phyloP scores from a whole-genome alignment of 2,329 filamentous ascomycete species.

The Xylaria sp. region DNA sequence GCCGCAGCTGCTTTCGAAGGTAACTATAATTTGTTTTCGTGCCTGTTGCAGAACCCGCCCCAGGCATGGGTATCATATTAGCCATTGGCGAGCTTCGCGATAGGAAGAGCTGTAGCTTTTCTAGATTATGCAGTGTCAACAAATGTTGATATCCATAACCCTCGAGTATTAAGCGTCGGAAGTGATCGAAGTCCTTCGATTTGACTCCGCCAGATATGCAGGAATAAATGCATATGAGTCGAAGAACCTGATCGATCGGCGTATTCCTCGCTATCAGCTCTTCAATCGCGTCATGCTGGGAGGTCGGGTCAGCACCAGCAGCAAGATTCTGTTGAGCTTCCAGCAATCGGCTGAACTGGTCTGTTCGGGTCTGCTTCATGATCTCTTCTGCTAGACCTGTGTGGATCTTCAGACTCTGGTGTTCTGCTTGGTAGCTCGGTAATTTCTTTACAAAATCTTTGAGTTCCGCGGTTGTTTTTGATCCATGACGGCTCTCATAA shows the following conservation, averaged over 20 bases:
- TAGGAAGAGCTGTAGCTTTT: constrained; percentile 88
- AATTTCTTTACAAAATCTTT: constrained; percentile 95
- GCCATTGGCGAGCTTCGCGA: constrained; percentile 80
- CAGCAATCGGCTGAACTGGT: constrained; percentile 86
- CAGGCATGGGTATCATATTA: constrained; percentile 82
- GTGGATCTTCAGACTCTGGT: constrained; percentile 91
- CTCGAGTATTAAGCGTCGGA: constrained; percentile 87
- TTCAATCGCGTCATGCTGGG: constrained; percentile 90
- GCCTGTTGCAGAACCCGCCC: constrained; percentile 65
- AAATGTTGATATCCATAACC: constrained; percentile 96
- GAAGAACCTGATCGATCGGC: constrained; percentile 81
- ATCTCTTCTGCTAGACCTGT: constrained; percentile 94
- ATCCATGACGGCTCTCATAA: constrained; percentile 86
- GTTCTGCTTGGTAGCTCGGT: constrained; percentile 91
- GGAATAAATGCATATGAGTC: constrained; percentile 90
- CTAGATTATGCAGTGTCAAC: constrained; percentile 85
- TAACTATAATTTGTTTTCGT: constrained; percentile 91
- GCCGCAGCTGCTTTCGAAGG: constrained; percentile 83
- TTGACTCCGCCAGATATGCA: constrained; percentile 90
- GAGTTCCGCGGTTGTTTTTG: constrained; percentile 89
- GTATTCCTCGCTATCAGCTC: constrained; percentile 92
- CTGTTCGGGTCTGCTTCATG: constrained; percentile 89
- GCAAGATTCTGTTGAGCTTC: constrained; percentile 97
- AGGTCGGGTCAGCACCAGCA: constrained; percentile 86
- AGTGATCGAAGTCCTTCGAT: constrained; percentile 86